Percentiles rank a stretch among this genome's conserved stretches.
phyloP scores from a whole-genome alignment of 129 eudicot species.

The Logfia minima region DNA sequence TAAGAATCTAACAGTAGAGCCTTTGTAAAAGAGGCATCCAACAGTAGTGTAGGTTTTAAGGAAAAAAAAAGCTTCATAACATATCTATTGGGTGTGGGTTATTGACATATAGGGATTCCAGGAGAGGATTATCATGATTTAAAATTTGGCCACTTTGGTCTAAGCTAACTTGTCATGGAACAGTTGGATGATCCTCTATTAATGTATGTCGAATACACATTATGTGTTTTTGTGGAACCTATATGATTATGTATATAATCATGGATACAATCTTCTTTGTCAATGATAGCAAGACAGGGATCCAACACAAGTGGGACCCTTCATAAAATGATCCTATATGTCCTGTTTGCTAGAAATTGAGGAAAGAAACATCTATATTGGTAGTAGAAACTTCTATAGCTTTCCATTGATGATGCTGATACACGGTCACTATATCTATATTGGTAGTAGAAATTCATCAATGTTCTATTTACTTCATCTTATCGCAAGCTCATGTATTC shows the following conservation, averaged over 20 bases:
- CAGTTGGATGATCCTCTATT: not conserved
- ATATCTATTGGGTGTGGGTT: conserved; percentile 5
- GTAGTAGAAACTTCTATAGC: not conserved
- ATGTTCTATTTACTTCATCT: conserved; percentile 13
- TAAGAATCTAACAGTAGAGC: not conserved
- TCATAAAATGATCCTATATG: not conserved
- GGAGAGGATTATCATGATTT: conserved; percentile 3
- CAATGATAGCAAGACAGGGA: not conserved
- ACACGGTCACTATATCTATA: too few relatives aligned
- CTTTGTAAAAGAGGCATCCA: not conserved
- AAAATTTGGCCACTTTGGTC: conserved; percentile 1
- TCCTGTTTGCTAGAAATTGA: not conserved
- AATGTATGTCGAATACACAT: not conserved
- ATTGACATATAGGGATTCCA: not conserved
- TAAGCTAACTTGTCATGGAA: conserved; percentile 1
- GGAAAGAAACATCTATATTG: not conserved
- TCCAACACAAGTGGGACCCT: not conserved
- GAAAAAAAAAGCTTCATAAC: conserved; percentile 2
- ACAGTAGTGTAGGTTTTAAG: not conserved
- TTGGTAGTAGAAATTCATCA: not conserved
- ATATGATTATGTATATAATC: not conserved
- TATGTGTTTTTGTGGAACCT: not conserved
- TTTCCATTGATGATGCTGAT: not conserved
- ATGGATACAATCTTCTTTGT: not conserved
- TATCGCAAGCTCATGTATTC: not conserved